Base-by-base conservation (phyloP, 768 basidiomycete species). In the Pleurotus tuber-regium region DNA sequence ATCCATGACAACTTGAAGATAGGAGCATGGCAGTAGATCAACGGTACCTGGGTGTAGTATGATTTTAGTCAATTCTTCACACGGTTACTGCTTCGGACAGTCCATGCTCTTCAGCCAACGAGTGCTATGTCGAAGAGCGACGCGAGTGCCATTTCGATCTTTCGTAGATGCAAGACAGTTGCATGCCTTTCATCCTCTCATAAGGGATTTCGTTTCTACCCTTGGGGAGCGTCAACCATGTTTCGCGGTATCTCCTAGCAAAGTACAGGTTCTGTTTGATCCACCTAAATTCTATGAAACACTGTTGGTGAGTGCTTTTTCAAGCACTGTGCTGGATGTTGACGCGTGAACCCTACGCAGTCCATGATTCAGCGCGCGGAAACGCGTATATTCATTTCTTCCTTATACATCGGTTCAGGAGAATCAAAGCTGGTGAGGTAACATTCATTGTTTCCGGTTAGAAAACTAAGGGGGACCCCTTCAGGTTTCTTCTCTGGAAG, bases 331-430 rank as follows among this genome's bases (percentile, higher is more conserved):
- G 8, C 24, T 16, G 11, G 23, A 28, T 24, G 9, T 40, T 11
- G 23, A 43, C 21, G 51, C 19, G 44, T 23, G 21, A 43, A n/a
- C 49, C 44, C 42, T 18, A 11, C 26, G 2, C 59, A 95, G 93
- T 73, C 80, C 53, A 85, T 92, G 77, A 84, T 98, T 47, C 70
- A 71, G 38, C 74, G 80, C n/a, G 96, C 96, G 0, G 80, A 83
- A 51, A 68, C 73, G 43, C 81, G 94, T 51, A 82, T 99, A 59
- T 90, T 95, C 62, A 77, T 99, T 24, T 97, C 96, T 0, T 91
- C 91, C 1, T 71, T 97, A 9, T 97, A 97, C 65, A 83, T 97
- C 49, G 92, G 92, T 10, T 78, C 83, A 9, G 78, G 83, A 44
- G 92, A 97, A 65, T 69, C 71, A 7, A 80, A 89, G 54, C 76